Evolutionary conservation across 2,329 filamentous ascomycete species (phyloP), one percentile per base, ranked within the genome.

Genomic region (Verticillium zaregamsianum): DNA sequence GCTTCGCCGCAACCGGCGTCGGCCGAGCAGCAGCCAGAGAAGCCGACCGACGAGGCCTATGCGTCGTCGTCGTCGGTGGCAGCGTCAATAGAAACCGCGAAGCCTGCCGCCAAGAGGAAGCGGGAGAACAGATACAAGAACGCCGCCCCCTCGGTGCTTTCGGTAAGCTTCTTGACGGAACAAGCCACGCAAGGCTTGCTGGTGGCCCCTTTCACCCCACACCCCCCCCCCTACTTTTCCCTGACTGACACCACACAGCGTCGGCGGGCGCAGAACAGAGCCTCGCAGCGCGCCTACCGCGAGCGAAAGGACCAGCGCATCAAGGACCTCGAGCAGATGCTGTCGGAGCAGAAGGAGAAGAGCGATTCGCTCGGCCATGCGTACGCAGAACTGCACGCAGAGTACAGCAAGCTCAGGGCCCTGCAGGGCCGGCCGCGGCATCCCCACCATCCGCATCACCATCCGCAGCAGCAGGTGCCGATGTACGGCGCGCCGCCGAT

Each of bases 291-390:
- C 3, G 71, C 71, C 28, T 74, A 74, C 62, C 68, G 71, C 32
- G 69, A 73, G 62, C 70, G 72, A 62, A 74, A 71, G 60, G 69
- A 89, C 68, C 86, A 88, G 70, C 82, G 87, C 64, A 87, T 88
- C 68, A 82, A 83, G 64, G 86, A 89, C 66, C 80, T 89, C 23
- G 86, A 89, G 70, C 70, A 77, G 39, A 80, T 86, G 67, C 80
- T 89, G 35, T 73, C 73, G 56, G 80, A 83, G 20, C 74, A 85
- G 58, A 80, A 81, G 64, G 79, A 82, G 28, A 83, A 81, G 66
- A 84, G 87, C 70, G 81, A 81, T 62, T 77, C 79, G 37, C 79
- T 88, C 59, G 79, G 80, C 64, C 77, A 80, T 59, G 84, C 83
- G 5, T 86, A 87, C 68, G 73, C 77, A 32, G 69, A 72, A n/a